Conservation (phyloP, 1,284 basidiomycete species). For the Phylloporus sp. region DNA sequence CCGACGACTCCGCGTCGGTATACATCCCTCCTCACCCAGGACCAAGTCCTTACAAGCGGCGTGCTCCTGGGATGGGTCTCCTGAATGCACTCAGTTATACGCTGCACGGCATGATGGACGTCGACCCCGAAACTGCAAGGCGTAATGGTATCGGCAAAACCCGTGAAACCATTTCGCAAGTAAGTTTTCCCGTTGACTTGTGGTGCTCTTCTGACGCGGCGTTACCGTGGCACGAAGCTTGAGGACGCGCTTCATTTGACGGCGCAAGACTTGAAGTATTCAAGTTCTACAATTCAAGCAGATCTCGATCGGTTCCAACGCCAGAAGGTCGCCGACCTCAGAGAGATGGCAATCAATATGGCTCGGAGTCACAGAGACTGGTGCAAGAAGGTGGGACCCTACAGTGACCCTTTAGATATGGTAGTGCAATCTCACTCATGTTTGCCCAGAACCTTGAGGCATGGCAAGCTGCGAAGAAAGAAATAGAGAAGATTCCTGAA, state of each 20-base stretch:
- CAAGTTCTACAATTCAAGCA: slow-evolving; percentile 94
- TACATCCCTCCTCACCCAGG: slow-evolving; percentile 80
- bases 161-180: slow-evolving; percentile 92
- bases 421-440: slow-evolving; percentile 21
- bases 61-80: slow-evolving; percentile 84
- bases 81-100: slow-evolving; percentile 94
- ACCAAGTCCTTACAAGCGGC: slow-evolving; percentile 67
- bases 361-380: slow-evolving; percentile 92
- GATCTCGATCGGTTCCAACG: slow-evolving; percentile 98
- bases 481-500: slow-evolving; percentile 87
- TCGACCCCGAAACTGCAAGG: slow-evolving; percentile 95
- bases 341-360: slow-evolving; percentile 91
- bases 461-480: slow-evolving; percentile 95
- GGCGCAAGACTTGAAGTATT: slow-evolving; percentile 94
- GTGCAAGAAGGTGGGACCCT: slow-evolving; percentile 82
- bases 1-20: slow-evolving; percentile 48
- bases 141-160: slow-evolving; percentile 94
- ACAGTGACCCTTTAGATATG: slow-evolving; percentile 13
- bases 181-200: slow-evolving; percentile 45
- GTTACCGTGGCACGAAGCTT: slow-evolving; percentile 59
- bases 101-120: slow-evolving; percentile 97
- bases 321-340: slow-evolving; percentile 95
- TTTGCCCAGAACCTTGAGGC: slow-evolving; percentile 87
- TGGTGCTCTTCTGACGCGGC: slow-evolving; percentile 27
- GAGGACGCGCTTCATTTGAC: slow-evolving; percentile 91